These are phyloP conservation scores for Gliomastix tumulicola DNA, from an alignment of 2,329 filamentous ascomycete genomes.

Conservation along the genomic window DNA sequence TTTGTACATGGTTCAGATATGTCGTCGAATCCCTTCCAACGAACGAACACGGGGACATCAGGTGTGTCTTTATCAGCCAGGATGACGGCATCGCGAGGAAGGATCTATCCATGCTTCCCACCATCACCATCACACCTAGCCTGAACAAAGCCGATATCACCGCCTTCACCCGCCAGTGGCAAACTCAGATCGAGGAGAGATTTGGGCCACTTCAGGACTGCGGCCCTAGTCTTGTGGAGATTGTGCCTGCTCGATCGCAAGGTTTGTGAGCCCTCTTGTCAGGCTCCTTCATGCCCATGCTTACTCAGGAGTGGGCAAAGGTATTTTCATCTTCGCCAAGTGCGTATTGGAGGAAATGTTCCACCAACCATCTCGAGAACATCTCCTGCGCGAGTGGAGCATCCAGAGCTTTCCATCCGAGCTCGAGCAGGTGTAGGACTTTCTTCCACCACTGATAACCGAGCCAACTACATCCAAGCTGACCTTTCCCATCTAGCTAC, in stretches of 20 bases:
- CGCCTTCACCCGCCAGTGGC: conserved; percentile 1
- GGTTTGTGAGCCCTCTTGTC: conserved; percentile 3
- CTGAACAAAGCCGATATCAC: conserved; percentile 2
- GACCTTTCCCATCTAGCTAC: conserved; percentile 1
- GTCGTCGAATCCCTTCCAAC: conserved; percentile 1
- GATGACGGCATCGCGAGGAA: conserved; percentile 4
- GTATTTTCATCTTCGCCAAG: conserved; percentile 5
- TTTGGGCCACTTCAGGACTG: conserved; percentile 1
- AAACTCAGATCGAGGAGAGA: conserved; percentile 3
- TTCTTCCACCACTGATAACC: not conserved
- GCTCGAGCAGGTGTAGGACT: not conserved
- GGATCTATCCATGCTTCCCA: conserved; percentile 1
- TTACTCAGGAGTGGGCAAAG: not conserved
- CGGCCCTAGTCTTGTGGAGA: conserved; percentile 1
- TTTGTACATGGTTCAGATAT: conserved; percentile 14
- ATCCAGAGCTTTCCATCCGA: not conserved
- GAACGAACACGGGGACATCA: conserved; percentile 1
- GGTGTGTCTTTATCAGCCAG: conserved; percentile 8
- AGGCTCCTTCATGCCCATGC: not conserved
- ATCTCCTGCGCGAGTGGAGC: not conserved
- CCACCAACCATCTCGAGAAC: not conserved
- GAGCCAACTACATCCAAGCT: not conserved
- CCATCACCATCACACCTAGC: conserved; percentile 1
- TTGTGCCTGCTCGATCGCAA: conserved; percentile 3
- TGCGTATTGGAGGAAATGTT: not conserved